These are phyloP conservation scores for Shiraia sp. DNA, from an alignment of 2,329 filamentous ascomycete species.

Conservation along the genomic window DNA sequence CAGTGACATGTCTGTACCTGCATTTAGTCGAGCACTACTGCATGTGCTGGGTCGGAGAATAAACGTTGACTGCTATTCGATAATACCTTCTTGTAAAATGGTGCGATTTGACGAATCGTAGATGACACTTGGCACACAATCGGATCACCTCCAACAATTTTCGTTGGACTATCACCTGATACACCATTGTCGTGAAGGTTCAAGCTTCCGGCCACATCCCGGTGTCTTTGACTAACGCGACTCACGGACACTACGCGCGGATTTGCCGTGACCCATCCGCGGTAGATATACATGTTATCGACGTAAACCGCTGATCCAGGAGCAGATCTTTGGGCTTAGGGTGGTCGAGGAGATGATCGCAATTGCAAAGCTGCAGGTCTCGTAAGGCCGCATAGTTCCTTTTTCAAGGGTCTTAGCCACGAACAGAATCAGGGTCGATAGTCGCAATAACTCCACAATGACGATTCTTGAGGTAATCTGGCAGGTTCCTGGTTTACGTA, in stretches of 20 bases:
- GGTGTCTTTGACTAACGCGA: slow-evolving; percentile 13
- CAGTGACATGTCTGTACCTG: no score
- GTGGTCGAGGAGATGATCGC: slow-evolving; percentile 26
- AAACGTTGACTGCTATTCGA: no score
- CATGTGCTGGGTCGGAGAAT: no score
- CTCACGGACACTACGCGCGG: slow-evolving; percentile 22
- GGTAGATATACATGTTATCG: slow-evolving; percentile 19
- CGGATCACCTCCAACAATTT: slow-evolving; percentile 10
- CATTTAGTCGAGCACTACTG: no score
- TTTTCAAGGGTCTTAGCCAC: background rate
- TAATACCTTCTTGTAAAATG: no score
- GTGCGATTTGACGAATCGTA: no score
- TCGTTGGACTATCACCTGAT: slow-evolving; percentile 2
- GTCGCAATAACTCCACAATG: no score
- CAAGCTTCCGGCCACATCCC: slow-evolving; percentile 6
- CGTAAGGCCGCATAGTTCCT: background rate
- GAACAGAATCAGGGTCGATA: no score
- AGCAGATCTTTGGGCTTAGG: slow-evolving; percentile 29
- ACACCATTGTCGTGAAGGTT: slow-evolving; percentile 1
- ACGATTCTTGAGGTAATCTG: no score
- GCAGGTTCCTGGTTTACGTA: no score
- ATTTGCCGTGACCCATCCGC: slow-evolving; percentile 17
- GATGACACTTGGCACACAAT: slow-evolving; percentile 5
- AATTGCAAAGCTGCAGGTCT: slow-evolving; percentile 17
- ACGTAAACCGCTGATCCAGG: slow-evolving; percentile 21